Percentiles rank a stretch among this genome's conserved stretches.
These are phyloP conservation scores for Nemania sp. DNA, from an alignment of 2,329 filamentous ascomycete genomes.

Conservation along the genomic window DNA sequence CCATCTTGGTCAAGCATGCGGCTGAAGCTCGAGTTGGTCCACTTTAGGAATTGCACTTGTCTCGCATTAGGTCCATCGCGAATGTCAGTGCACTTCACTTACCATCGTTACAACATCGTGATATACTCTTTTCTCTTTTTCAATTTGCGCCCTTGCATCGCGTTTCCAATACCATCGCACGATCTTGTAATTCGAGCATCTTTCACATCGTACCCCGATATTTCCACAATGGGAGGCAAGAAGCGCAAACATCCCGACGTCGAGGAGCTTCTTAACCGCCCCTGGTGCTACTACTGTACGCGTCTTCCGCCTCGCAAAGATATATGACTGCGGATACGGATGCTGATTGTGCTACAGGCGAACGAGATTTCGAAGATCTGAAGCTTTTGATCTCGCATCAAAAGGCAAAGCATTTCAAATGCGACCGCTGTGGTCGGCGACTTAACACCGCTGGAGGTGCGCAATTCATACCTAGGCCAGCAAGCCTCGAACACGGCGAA, in stretches of 20 bases:
- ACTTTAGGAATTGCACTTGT: no score
- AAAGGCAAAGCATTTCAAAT: constrained; percentile 99
- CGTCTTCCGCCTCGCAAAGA: constrained; percentile 13
- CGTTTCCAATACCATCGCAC: neutral
- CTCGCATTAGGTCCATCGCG: no score
- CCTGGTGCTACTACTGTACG: constrained; percentile 97
- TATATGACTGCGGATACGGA: constrained; percentile 15
- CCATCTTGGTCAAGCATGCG: no score
- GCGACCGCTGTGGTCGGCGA: constrained; percentile 83
- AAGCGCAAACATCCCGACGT: constrained; percentile 84
- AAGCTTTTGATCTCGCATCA: constrained; percentile 97
- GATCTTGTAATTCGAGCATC: neutral
- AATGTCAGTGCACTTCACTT: neutral
- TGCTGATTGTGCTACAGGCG: constrained; percentile 53
- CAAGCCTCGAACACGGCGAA: neutral
- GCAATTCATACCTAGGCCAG: constrained; percentile 33
- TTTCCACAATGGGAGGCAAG: constrained; percentile 76
- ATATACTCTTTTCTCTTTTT: neutral
- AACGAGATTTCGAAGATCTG: constrained; percentile 95
- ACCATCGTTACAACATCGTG: neutral
- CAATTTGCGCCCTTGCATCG: neutral
- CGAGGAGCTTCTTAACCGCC: constrained; percentile 82
- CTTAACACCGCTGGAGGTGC: constrained; percentile 93
- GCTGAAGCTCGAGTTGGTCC: no score
- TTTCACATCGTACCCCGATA: no score